Conservation (phyloP, 2,329 filamentous ascomycete genomes). For the Nemania sp. region DNA sequence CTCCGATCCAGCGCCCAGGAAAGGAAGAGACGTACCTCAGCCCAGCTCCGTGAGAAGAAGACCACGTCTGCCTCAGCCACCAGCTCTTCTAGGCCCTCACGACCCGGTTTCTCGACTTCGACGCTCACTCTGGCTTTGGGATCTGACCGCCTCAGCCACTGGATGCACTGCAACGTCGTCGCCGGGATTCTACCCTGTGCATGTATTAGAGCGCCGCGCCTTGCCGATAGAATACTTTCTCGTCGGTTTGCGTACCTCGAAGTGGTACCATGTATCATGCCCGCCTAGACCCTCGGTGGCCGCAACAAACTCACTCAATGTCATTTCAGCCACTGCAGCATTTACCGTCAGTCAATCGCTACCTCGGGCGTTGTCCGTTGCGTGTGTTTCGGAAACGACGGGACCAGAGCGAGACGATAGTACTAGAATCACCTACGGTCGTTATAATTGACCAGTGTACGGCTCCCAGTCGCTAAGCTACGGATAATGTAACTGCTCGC, state of each 20-base stretch:
- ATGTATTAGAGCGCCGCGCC: constrained; percentile 25
- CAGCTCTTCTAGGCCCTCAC: constrained; percentile 62
- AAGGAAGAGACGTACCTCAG: constrained; percentile 55
- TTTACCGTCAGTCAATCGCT: constrained; percentile 5
- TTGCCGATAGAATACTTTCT: constrained; percentile 19
- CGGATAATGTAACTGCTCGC: constrained; percentile 73
- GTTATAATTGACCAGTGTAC: constrained; percentile 74
- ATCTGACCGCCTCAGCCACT: constrained; percentile 53
- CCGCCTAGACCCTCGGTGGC: constrained; percentile 45
- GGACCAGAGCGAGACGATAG: neutral
- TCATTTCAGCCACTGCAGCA: constrained; percentile 65
- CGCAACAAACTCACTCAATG: constrained; percentile 59
- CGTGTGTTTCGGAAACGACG: neutral
- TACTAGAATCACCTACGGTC: constrained; percentile 39
- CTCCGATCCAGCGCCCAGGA: neutral
- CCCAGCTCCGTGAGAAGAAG: constrained; percentile 76
- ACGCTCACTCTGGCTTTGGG: constrained; percentile 63
- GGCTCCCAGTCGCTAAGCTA: constrained; percentile 60
- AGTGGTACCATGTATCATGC: constrained; percentile 67
- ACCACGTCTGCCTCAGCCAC: constrained; percentile 68
- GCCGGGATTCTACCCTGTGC: constrained; percentile 66
- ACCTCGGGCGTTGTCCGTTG: neutral
- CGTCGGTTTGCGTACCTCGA: constrained; percentile 58
- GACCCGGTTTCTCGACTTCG: constrained; percentile 72
- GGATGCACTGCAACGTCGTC: constrained; percentile 63